Base-by-base conservation (phyloP, 192 early-diverging fungal genomes). In the Rhizophagus clarus region DNA sequence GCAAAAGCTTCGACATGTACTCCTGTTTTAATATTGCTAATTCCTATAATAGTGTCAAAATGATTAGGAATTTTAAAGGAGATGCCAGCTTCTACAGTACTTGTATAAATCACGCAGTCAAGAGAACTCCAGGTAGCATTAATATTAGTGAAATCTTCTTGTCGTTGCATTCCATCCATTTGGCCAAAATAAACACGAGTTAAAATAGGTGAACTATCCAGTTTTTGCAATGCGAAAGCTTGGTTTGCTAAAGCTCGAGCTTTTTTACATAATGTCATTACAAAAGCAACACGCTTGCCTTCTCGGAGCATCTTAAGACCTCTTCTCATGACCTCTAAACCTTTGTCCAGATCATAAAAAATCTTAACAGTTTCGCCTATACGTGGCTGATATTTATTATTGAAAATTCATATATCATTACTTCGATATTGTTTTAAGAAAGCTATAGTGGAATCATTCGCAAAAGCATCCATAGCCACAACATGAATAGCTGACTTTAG, bases 21-120 rank as follows among this genome's bases (percentile, higher is more conserved):
- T 61, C 29, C 56, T 61, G 74, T 75, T 11, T 61, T 61, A 75
- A 75, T 75, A 75, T 75, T 61, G 31, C 56, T 75, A 7, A 75
- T 75, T 75, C 24, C 56, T 75, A 75, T 75, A 75, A 75, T 26
- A 61, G 74, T 60, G 4, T 75, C 74, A 75, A 75, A 75, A 75
- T 75, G 26, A 61, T 75, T 61, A 32, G 74, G 28, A 61, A 75
- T 75, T n/a, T n/a, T n/a, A n/a, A n/a, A n/a, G n/a, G n/a, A n/a
- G n/a, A n/a, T n/a, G n/a, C n/a, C n/a, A 14, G 56, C 14, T 61
- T 75, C 56, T 29, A 75, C 74, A 75, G 56, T 75, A 61, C 74
- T 75, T 75, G 74, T 75, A 75, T 75, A 75, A 61, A 75, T 28
- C 26, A 75, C 51, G 31, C 74, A 75, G 29, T 75, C 74, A 61